These are phyloP conservation scores for Carex cristatella DNA, from an alignment of 176 grass and related monocot genomes.

Conservation along the genomic window DNA sequence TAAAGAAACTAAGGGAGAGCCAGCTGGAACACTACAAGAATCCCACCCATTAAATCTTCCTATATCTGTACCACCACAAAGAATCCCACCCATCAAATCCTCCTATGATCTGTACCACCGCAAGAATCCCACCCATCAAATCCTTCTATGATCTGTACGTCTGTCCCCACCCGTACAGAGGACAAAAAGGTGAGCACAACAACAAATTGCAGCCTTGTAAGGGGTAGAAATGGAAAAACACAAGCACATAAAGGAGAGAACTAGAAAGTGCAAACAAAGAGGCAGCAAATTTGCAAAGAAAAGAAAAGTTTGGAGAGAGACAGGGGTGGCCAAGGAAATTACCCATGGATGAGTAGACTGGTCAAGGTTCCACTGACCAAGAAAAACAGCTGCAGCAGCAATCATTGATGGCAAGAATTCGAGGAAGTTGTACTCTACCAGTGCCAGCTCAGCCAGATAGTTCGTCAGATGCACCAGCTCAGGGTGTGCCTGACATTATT, in stretches of 20 bases:
- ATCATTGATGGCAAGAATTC: conserved; percentile 77
- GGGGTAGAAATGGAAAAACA: neutral
- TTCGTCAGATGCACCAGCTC: conserved; percentile 53
- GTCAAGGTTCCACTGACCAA: conserved; percentile 78
- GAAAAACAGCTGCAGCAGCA: conserved; percentile 74
- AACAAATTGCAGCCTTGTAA: neutral
- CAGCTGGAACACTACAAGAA: no score
- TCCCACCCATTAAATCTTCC: no score
- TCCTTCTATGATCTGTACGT: neutral
- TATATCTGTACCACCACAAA: no score
- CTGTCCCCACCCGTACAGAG: neutral
- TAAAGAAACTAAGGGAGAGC: no score
- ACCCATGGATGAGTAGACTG: conserved; percentile 78
- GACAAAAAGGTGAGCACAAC: neutral
- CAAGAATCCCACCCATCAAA: neutral
- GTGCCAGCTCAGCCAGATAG: conserved; percentile 77
- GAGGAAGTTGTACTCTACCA: conserved; percentile 55
- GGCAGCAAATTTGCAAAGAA: neutral
- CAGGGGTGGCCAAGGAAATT: neutral
- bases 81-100: no score
- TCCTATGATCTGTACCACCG: neutral
- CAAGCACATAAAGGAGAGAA: neutral
- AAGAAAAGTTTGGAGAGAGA: neutral
- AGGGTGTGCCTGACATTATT: conserved; percentile 31
- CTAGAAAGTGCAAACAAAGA: neutral